Base-by-base conservation (phyloP, 148 eudicot genomes). In the Persicaria tinctoria region DNA sequence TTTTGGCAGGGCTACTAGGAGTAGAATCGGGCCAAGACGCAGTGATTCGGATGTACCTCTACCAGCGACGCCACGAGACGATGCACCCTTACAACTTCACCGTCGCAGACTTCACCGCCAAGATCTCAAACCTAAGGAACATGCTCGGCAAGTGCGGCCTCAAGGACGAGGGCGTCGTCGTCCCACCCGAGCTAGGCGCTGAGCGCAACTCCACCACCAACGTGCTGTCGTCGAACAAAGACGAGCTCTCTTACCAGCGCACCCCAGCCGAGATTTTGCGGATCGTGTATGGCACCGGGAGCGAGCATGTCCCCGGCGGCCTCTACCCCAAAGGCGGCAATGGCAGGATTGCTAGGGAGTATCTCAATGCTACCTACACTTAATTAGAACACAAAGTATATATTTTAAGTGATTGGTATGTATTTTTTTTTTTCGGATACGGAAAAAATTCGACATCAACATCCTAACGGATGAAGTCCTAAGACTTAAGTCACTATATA, bases 21-120 rank as follows among this genome's bases (percentile, higher is more conserved):
- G 87, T 85, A 1, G 98, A 95, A 82, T 68, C 90, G 0, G 98
- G 97, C 0, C 98, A 95, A 81, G 97, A 95, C 18, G 96, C 98
- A 0, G 79, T 86, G 0, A 83, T 92, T 3, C 77, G 98, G 8
- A 70, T 16, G 78, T 85, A 82, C 47, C 79, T 95, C 0, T 95
- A 89, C 69, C 88, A 92, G 73, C 80, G 91, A 57, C 86, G 86
- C 0, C 5, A 38, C 0, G 27, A 74, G 8, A 68, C 14, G 23
- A 88, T 89, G 46, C 16, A 68, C 2, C 96, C 97, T 0, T 92
- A 95, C 81, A 78, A 80, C 4, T 57, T 60, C 70, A 92, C 93
- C 0, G 98, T 92, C 20, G 96, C 87, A 0, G 92, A 89, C 45
- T 88, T 87, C 62, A 95, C 98, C 1, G 62, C 11, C 5, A 71